phyloP scores from a whole-genome alignment of 768 basidiomycete species.

The Lactarius sanguifluus region DNA sequence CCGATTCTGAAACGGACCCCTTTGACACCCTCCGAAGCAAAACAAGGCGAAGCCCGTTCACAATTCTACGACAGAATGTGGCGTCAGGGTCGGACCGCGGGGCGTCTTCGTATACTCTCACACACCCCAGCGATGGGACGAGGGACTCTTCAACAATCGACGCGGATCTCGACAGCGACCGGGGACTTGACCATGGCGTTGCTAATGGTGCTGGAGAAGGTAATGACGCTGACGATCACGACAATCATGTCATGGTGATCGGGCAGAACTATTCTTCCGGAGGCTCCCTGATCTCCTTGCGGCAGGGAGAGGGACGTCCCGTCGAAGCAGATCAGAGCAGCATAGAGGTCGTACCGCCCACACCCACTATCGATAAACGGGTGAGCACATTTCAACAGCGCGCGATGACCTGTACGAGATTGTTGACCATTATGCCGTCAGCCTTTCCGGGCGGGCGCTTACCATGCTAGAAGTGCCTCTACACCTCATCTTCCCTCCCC shows the following conservation, averaged over 20 bases:
- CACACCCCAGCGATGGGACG: background rate
- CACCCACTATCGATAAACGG: constrained; percentile 1
- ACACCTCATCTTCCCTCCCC: constrained; percentile 9
- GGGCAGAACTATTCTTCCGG: constrained; percentile 13
- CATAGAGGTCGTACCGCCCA: constrained; percentile 24
- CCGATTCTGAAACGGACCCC: constrained; percentile 7
- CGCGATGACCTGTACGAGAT: background rate
- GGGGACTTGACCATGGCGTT: background rate
- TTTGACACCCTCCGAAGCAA: constrained; percentile 13
- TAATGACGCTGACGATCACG: constrained; percentile 2
- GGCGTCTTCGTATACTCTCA: background rate
- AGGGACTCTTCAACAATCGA: background rate
- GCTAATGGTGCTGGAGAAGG: background rate
- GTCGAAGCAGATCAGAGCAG: constrained; percentile 13
- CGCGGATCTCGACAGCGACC: background rate
- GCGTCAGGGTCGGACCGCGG: background rate
- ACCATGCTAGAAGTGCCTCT: constrained; percentile 19
- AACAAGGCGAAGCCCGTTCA: background rate
- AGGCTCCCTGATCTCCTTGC: constrained; percentile 7
- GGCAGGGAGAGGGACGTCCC: background rate
- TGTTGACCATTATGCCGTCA: background rate
- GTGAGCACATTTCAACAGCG: constrained; percentile 5
- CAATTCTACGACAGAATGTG: background rate
- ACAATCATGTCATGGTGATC: constrained; percentile 16
- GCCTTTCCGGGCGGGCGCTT: background rate